phyloP scores from a whole-genome alignment of 2,329 filamentous ascomycete species.

The Aureobasidium namibiae region DNA sequence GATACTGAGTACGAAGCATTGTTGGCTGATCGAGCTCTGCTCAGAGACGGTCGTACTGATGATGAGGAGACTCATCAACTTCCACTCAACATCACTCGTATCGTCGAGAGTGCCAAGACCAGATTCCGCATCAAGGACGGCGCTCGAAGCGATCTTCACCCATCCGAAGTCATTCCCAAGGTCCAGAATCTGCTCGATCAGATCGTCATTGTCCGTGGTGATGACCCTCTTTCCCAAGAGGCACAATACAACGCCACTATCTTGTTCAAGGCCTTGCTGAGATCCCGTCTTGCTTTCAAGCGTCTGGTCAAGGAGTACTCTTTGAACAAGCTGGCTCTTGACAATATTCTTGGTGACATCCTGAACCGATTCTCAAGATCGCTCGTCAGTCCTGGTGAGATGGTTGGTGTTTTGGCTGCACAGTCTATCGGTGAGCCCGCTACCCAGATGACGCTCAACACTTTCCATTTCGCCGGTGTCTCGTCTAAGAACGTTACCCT shows the following conservation, averaged over 20 bases:
- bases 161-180: conserved; percentile 74
- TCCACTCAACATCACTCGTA: conserved; percentile 82
- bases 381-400: conserved; percentile 86
- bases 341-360: conserved; percentile 84
- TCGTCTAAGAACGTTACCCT: conserved; percentile 99
- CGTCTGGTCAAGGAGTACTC: conserved; percentile 78
- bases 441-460: conserved; percentile 99
- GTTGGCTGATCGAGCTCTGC: conserved; percentile 60
- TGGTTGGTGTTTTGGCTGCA: conserved; percentile 95
- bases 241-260: conserved; percentile 83
- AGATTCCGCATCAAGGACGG: conserved; percentile 85
- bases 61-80: conserved; percentile 83
- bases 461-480: conserved; percentile 99
- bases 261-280: conserved; percentile 84
- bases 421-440: conserved; percentile 98
- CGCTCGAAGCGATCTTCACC: conserved; percentile 80
- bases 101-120: conserved; percentile 82
- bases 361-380: conserved; percentile 81
- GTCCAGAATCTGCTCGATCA: conserved; percentile 67
- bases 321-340: conserved; percentile 83
- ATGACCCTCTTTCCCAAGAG: conserved; percentile 72
- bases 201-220: conserved; percentile 78
- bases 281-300: conserved; percentile 87
- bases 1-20: conserved; percentile 84
- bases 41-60: conserved; percentile 63